A percentile compares a stretch with the other conserved stretches of the same genome.
Evolutionary conservation across 1,284 basidiomycete species (phyloP).

Genomic region (Fomitiporia mediterranea): DNA sequence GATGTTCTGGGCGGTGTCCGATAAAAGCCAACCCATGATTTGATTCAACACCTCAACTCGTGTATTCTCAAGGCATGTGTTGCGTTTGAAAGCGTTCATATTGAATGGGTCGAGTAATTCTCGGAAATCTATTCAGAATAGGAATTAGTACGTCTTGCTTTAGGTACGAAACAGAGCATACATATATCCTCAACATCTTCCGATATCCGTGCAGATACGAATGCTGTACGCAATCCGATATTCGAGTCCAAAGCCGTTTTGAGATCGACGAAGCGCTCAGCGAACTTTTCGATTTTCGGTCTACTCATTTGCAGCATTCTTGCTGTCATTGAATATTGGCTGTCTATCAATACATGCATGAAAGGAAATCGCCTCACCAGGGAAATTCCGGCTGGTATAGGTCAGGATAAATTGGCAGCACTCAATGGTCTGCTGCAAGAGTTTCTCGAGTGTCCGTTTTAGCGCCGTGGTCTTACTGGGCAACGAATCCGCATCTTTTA

Average conservation of each 20-base stretch:
- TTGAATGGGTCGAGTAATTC: background rate
- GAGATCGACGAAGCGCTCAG: background rate
- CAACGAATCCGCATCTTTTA: background rate
- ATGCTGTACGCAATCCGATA: background rate
- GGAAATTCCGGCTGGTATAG: background rate
- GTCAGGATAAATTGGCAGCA: background rate
- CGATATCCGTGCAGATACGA: background rate
- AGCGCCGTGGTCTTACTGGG: background rate
- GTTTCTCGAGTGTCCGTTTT: background rate
- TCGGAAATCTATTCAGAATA: background rate
- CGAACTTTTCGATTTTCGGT: background rate
- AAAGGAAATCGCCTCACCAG: background rate
- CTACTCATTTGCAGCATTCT: background rate
- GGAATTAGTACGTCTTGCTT: slow-evolving; percentile 21
- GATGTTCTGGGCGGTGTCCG: background rate
- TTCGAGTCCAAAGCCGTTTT: background rate
- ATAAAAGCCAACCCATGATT: background rate
- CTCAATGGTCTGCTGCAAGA: slow-evolving; percentile 2
- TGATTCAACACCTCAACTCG: background rate
- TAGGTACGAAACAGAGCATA: background rate
- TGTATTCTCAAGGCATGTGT: background rate
- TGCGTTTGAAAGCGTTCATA: background rate
- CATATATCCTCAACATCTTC: background rate
- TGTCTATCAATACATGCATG: background rate
- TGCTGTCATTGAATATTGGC: background rate